Conservation (phyloP, 768 basidiomycete genomes). For the Omphalotus guepiniiformis region DNA sequence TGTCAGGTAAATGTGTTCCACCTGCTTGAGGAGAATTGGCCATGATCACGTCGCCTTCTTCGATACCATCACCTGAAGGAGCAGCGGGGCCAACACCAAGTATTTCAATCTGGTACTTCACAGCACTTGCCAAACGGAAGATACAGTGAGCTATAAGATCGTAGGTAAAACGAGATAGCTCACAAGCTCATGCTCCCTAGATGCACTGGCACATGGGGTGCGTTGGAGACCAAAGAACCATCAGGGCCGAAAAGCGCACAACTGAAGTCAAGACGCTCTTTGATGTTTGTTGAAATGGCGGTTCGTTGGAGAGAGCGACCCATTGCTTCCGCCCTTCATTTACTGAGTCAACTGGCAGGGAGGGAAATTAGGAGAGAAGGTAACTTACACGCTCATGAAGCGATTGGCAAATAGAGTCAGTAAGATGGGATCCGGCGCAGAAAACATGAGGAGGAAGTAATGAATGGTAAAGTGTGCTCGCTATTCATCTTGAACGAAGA, state of each 20-base stretch:
- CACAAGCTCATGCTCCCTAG: conserved; percentile 14
- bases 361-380: neutral
- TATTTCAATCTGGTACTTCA: conserved; percentile 18
- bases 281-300: conserved; percentile 5
- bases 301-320: conserved; percentile 1
- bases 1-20: conserved; percentile 37
- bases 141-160: no score
- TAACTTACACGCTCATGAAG: neutral
- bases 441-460: no score
- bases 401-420: conserved; percentile 3
- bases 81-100: no score
- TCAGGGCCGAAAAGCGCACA: conserved; percentile 40
- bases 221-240: conserved; percentile 40
- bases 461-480: no score
- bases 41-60: conserved; percentile 1
- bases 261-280: conserved; percentile 32
- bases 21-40: conserved; percentile 27
- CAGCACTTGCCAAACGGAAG: no score
- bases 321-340: conserved; percentile 5
- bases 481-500: no score
- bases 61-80: neutral
- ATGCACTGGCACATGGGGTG: conserved; percentile 18
- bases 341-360: neutral
- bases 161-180: no score
- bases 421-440: conserved; percentile 4